Percentiles rank a stretch among this genome's conserved stretches.
phyloP scores from a whole-genome alignment of 257 asterid species.

The Nicotiana otophora region DNA sequence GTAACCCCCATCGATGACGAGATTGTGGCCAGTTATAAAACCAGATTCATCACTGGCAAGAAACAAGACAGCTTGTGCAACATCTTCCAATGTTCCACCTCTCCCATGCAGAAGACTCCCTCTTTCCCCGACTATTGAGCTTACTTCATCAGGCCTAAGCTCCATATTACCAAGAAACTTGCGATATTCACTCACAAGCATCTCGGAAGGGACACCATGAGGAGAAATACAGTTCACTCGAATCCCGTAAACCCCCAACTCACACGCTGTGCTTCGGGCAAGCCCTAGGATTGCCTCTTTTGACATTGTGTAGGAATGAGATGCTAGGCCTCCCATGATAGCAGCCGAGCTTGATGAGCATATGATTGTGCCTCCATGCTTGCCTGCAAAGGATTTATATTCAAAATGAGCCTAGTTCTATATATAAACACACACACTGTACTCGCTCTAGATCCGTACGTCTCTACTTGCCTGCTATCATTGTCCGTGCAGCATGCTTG shows the following conservation, averaged over 20 bases:
- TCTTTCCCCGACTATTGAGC: background rate
- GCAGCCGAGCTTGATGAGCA: constrained; percentile 6
- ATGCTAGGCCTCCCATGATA: background rate
- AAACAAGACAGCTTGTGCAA: constrained; percentile 2
- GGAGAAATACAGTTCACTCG: background rate
- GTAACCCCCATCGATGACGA: constrained; percentile 3
- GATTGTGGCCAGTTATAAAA: background rate
- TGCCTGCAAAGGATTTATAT: background rate
- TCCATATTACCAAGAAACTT: constrained; percentile 8
- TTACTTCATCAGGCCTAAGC: background rate
- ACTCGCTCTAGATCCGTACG: background rate
- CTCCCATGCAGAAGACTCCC: constrained; percentile 8
- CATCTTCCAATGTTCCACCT: constrained; percentile 8
- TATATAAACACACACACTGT: background rate
- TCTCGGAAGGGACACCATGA: constrained; percentile 10
- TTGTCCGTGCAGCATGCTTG: constrained; percentile 5
- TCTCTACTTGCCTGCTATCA: background rate
- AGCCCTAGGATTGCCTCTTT: constrained; percentile 8
- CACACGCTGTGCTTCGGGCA: constrained; percentile 4
- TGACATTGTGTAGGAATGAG: constrained; percentile 5
- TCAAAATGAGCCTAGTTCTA: background rate
- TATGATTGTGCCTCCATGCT: background rate
- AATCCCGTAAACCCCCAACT: background rate
- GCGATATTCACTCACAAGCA: constrained; percentile 2
- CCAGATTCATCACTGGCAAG: constrained; percentile 9